Base-by-base conservation (phyloP, 176 grass and related monocot species). In the Juncus effusus region DNA sequence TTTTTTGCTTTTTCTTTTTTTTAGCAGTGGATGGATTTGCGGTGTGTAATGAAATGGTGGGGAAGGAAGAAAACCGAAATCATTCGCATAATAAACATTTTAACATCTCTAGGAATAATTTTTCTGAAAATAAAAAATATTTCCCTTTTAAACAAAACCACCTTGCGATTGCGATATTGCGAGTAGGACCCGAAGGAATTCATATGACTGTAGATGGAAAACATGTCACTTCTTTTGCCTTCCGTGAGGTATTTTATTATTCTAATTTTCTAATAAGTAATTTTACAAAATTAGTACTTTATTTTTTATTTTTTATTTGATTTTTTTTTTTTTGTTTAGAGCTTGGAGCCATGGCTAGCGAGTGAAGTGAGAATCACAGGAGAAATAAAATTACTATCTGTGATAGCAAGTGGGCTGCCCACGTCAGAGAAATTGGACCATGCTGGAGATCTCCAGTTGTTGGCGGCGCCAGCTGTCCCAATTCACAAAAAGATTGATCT, bases 191-290 rank as follows among this genome's bases (percentile, higher is more conserved):
- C 38, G 78, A 94, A 42, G 89, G 89, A 50, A 80, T 99, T 15
- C 89, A 99, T 81, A 94, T 99, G 86, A 99, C 89, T 36, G 86
- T 99, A 71, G 95, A 99, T 38, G 95, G 95, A 68, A 99, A 89
- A 62, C 95, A 99, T 82, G 63, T 87, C 59, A 94, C 86, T 64
- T 99, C 95, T 4, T 99, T 99, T 79, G 80, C 89, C 50, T 94
- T 84, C 77, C 83, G 89, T 52, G 78, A 93, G 86, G 95, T 93
- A 82, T 62, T 64, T 66, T 11, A 47, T 6, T 47, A 47, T 6
- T 47, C 10, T 68, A 5, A 16, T 11, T 56, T 56, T 11, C 52
- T 11, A 11, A 13, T 56, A 56, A 13, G 1, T 10, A 61, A 2
- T 16, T 7, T 61, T 60, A 2, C 55, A 74, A 69, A 14, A 79